Evolutionary conservation across 257 asterid species (phyloP).

Genomic region (Solanum ahanhuiri): DNA sequence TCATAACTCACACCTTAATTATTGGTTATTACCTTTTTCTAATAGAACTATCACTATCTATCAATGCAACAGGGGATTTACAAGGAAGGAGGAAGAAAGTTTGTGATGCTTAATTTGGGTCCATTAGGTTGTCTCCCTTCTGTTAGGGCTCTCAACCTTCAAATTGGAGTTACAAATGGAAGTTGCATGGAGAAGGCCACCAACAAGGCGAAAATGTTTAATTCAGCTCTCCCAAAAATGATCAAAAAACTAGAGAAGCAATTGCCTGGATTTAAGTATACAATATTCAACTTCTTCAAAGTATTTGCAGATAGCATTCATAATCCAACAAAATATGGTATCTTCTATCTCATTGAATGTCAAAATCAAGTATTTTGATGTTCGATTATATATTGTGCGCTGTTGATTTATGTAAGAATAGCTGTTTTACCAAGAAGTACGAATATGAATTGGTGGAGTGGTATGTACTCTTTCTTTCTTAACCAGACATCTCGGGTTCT

Average conservation of each 20-base stretch:
- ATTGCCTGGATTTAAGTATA: neutral
- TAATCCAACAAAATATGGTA: neutral
- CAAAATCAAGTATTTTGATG: neutral
- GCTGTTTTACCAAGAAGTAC: too few species aligned
- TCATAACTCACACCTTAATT: neutral
- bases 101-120: constrained; percentile 7
- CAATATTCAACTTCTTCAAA: neutral
- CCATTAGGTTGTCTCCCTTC: constrained; percentile 8
- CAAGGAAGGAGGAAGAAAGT: constrained; percentile 14
- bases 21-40: too few species aligned
- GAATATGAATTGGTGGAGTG: too few species aligned
- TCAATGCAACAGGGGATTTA: constrained; percentile 7
- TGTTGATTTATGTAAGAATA: too few species aligned
- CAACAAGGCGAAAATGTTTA: neutral
- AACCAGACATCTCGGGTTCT: too few species aligned
- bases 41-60: neutral
- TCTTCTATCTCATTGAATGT: neutral
- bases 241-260: neutral
- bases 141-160: neutral
- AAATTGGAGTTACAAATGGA: neutral
- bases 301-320: neutral
- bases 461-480: too few species aligned
- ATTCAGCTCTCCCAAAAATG: neutral
- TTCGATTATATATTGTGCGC: neutral
- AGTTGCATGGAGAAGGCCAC: neutral